Percentiles rank a stretch among this genome's conserved stretches.
Evolutionary conservation across 2,329 filamentous ascomycete species (phyloP).

Genomic region (Aspergillus oerlinghausenensis): DNA sequence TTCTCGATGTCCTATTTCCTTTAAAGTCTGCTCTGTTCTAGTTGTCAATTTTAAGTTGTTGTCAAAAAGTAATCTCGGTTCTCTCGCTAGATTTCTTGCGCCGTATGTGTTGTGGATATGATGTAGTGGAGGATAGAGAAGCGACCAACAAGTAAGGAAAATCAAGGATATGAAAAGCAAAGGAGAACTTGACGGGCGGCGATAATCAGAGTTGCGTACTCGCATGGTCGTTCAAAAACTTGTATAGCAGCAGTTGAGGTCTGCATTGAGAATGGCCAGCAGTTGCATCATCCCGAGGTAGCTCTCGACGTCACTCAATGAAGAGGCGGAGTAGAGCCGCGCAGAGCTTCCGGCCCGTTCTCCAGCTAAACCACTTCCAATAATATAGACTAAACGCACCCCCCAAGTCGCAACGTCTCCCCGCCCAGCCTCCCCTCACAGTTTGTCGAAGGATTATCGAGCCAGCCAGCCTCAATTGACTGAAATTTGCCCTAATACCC

Average conservation of each 20-base stretch:
- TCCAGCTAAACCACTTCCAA: slow-evolving; percentile 1
- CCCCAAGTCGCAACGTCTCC: slow-evolving; percentile 6
- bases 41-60: slow-evolving; percentile 19
- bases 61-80: background rate
- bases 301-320: slow-evolving; percentile 1
- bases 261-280: background rate
- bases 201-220: background rate
- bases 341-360: slow-evolving; percentile 1
- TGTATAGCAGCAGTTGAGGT: background rate
- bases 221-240: background rate
- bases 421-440: slow-evolving; percentile 17
- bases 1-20: slow-evolving; percentile 10
- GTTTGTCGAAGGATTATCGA: slow-evolving; percentile 1
- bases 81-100: background rate
- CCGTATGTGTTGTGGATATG: background rate
- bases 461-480: slow-evolving; percentile 11
- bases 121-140: background rate
- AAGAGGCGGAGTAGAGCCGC: background rate
- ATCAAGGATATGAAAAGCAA: background rate
- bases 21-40: slow-evolving; percentile 15
- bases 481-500: background rate
- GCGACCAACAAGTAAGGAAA: background rate
- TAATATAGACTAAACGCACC: background rate
- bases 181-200: background rate
- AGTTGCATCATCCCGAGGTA: background rate